Base-by-base conservation (phyloP, 2,329 filamentous ascomycete species). In the Amauroascus niger region DNA sequence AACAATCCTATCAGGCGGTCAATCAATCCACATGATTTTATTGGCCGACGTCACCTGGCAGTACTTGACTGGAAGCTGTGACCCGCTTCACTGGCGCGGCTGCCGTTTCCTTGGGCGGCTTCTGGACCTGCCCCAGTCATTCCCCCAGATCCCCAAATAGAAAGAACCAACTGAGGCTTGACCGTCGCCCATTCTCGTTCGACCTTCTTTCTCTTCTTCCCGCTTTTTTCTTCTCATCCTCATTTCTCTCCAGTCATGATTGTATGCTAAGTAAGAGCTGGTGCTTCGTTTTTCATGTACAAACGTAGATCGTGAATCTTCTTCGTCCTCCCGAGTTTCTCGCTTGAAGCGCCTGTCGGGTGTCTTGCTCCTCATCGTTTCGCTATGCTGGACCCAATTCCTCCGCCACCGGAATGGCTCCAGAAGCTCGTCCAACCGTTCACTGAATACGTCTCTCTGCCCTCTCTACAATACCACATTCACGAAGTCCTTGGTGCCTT, bases 401-500 rank as follows among this genome's bases (percentile, higher is more conserved):
- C 68, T 28, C 68, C 75, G 18, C 69, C 77, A 6, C 79, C 81
- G n/a, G 63, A 66, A 52, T 72, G 71, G 67, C 74, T 83, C 39
- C 67, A 74, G 59, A 64, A 68, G 41, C 65, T 72, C 55, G 63
- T 74, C 52, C 68, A 74, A 57, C 79, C 78, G 6, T 67, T 78
- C 60, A 75, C 79, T 56, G 68, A 76, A 55, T 67, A 64, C n/a
- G 64, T 81, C 54, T 69, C 68, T 46, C 72, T 83, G 37, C 71
- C 76, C 16, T 78, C 79, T 9, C 74, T 84, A 14, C 71, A 79
- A 2, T 70, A 79, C 54, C 81, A 84, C 66, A 71, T 78, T 63
- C 81, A 84, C 69, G 81, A 84, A 64, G 71, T 83, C 62, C 60
- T 80, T 56, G 67, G 79, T 61, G 76, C 79, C 52, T 76, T 79